These are phyloP conservation scores for Diutina neorugosa DNA, from an alignment of 1,139 yeast species.

Conservation along the genomic window DNA sequence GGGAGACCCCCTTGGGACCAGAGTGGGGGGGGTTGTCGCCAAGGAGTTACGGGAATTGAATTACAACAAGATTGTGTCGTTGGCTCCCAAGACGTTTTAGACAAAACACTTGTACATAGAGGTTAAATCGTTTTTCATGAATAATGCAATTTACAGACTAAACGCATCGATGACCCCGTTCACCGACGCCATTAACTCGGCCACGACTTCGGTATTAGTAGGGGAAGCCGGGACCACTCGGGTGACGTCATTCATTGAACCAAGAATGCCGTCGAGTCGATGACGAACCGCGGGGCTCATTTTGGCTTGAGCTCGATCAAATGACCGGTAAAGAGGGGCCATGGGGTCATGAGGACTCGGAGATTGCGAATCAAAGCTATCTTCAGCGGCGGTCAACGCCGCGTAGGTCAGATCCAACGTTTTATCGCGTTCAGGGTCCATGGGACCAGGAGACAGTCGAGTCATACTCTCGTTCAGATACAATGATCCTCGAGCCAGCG, in stretches of 20 bases:
- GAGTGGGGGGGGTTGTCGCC: slow-evolving; percentile 87
- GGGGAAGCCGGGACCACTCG: background rate
- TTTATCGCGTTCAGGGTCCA: background rate
- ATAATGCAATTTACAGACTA: background rate
- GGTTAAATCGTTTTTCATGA: background rate
- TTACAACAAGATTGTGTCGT: slow-evolving; percentile 75
- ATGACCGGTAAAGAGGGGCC: background rate
- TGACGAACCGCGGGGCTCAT: background rate
- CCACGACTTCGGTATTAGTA: background rate
- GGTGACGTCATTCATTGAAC: background rate
- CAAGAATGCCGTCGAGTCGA: background rate
- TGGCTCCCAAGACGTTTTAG: slow-evolving; percentile 80
- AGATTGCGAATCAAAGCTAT: background rate
- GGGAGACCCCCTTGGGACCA: slow-evolving; percentile 90
- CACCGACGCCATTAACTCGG: background rate
- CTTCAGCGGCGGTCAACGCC: background rate
- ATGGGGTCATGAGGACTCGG: background rate
- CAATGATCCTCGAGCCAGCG: background rate
- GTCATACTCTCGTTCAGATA: background rate
- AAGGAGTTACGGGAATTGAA: slow-evolving; percentile 80
- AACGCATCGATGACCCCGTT: background rate
- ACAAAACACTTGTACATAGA: background rate
- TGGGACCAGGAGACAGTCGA: background rate
- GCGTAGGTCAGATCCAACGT: slow-evolving; percentile 2
- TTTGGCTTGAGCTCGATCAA: background rate